Evolutionary conservation across 228 moss, liverwort and hornwort species (phyloP).

Genomic region (Sphagnum magellanicum): DNA sequence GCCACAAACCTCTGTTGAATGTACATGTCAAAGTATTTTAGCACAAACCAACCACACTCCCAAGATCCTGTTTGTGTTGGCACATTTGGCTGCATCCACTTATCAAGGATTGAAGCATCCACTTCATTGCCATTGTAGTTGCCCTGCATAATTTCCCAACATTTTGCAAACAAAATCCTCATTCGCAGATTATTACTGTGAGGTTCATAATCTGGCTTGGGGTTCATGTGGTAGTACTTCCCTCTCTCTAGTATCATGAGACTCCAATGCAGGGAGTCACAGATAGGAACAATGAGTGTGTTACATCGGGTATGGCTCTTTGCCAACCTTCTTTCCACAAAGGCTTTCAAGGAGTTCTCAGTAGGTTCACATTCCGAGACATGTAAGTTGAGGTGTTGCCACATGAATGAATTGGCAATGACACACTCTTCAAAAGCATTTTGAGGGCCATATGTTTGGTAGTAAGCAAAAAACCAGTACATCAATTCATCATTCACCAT

Average conservation of each 20-base stretch:
- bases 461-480: neutral
- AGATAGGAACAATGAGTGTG: neutral
- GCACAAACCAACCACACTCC: neutral
- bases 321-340: neutral
- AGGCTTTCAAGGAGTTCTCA: neutral
- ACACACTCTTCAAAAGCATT: neutral
- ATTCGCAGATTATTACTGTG: neutral
- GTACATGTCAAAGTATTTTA: too few relatives aligned
- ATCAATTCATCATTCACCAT: neutral
- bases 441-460: neutral
- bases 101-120: neutral
- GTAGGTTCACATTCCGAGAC: neutral
- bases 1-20: too few relatives aligned
- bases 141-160: neutral
- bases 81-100: neutral
- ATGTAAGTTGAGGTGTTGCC: neutral
- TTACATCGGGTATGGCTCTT: neutral
- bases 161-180: neutral
- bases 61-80: neutral
- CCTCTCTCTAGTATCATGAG: neutral
- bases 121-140: neutral
- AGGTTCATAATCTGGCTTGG: neutral
- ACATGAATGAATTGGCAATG: neutral
- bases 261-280: neutral
- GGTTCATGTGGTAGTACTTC: neutral